Percentiles rank a stretch among this genome's conserved stretches.
Conservation (phyloP, 2,329 filamentous ascomycete genomes). For the Aspergillus sp. region DNA sequence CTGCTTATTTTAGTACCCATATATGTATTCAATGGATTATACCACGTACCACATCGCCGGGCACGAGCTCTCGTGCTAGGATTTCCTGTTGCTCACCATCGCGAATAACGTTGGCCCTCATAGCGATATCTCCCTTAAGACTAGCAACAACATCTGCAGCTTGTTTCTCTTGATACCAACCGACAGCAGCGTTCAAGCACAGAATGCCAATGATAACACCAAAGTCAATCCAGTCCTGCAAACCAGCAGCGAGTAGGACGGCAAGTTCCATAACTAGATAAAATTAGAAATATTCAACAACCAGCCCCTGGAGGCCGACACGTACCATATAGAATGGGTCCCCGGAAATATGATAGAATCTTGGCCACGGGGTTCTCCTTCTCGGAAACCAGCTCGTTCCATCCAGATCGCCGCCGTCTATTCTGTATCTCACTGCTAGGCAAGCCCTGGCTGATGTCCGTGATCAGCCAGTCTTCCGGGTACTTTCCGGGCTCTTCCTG, state of each 20-base stretch:
- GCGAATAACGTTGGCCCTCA: conserved; percentile 68
- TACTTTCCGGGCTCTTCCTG: conserved; percentile 40
- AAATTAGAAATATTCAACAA: conserved; percentile 14
- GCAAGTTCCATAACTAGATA: conserved; percentile 68
- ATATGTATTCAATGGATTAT: not conserved
- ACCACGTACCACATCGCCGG: conserved; percentile 68
- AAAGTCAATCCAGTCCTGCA: conserved; percentile 74
- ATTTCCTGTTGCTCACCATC: conserved; percentile 66
- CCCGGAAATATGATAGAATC: conserved; percentile 72
- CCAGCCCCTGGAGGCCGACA: conserved; percentile 9
- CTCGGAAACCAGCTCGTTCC: conserved; percentile 74
- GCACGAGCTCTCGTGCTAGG: conserved; percentile 69
- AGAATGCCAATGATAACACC: conserved; percentile 77
- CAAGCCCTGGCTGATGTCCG: conserved; percentile 67
- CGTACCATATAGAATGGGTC: conserved; percentile 74
- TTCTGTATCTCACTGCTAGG: conserved; percentile 56
- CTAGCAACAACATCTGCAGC: conserved; percentile 74
- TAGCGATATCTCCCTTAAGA: conserved; percentile 75
- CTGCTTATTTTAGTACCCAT: conserved; percentile 38
- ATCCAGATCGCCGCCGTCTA: conserved; percentile 65
- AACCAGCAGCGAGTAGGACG: conserved; percentile 70
- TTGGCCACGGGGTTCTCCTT: conserved; percentile 74
- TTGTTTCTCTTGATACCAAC: conserved; percentile 81
- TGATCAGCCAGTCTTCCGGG: conserved; percentile 67
- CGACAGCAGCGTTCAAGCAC: conserved; percentile 71